These are phyloP conservation scores for Populus pruinosa DNA, from an alignment of 345 rosid species.

Conservation along the genomic window DNA sequence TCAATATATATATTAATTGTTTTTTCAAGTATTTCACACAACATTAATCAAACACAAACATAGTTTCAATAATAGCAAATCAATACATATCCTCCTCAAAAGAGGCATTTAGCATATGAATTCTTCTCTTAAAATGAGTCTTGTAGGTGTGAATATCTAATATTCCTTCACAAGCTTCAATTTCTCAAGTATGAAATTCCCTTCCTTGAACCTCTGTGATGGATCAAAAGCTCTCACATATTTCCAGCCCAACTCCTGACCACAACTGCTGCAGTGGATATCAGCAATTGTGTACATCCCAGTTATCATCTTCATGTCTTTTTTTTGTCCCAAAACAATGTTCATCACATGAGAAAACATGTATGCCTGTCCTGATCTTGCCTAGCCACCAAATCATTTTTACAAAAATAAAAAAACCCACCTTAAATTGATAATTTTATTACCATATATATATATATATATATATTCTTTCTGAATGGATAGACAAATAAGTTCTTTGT, in stretches of 20 bases:
- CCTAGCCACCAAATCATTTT: conserved; percentile 13
- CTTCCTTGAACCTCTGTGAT: conserved; percentile 36
- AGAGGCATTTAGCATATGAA: neutral
- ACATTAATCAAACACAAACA: too few species aligned
- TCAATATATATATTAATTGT: too few species aligned
- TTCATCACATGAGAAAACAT: conserved; percentile 44
- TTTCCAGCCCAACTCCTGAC: conserved; percentile 39
- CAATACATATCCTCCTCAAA: neutral
- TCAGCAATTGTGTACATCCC: conserved; percentile 31
- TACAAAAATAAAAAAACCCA: too few species aligned
- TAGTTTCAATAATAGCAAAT: neutral
- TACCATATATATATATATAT: too few species aligned
- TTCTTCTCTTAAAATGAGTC: neutral
- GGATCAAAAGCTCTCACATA: conserved; percentile 30
- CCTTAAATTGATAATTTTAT: too few species aligned
- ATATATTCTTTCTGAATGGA: neutral
- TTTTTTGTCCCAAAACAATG: conserved; percentile 32
- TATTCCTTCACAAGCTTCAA: conserved; percentile 31
- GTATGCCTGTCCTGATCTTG: conserved; percentile 37
- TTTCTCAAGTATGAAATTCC: conserved; percentile 37
- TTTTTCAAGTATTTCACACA: too few species aligned
- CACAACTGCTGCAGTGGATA: conserved; percentile 35
- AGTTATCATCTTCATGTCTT: conserved; percentile 29
- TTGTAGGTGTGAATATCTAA: neutral
- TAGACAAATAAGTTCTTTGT: neutral